phyloP scores from a whole-genome alignment of 352 stramenopile species.

The Globisporangium polare region DNA sequence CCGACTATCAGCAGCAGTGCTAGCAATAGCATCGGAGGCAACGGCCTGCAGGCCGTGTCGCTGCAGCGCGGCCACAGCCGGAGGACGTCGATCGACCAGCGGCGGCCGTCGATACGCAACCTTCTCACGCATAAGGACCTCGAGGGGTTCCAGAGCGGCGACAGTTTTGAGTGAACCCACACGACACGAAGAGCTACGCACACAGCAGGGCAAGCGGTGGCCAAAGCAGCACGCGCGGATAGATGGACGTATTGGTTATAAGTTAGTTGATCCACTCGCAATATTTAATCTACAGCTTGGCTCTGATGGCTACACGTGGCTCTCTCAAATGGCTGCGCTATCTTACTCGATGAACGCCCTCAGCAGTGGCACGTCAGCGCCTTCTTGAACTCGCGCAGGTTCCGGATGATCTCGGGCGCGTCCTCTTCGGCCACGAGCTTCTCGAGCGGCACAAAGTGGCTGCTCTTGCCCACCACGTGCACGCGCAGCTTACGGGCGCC shows the following conservation, averaged over 20 bases:
- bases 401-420: slow-evolving; percentile 49
- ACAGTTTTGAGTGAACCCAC: slow-evolving; percentile 22
- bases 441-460: slow-evolving; percentile 58
- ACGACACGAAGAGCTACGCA: not conserved
- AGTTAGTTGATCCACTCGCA: not conserved
- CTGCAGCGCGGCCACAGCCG: not conserved
- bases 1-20: no score
- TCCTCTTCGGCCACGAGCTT: slow-evolving; percentile 43
- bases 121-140: slow-evolving; percentile 60
- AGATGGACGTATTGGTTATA: not conserved
- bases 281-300: slow-evolving; percentile 3
- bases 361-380: slow-evolving; percentile 51
- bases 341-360: not conserved
- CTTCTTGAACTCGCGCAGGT: slow-evolving; percentile 58
- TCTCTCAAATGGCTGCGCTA: not conserved
- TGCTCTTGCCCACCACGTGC: slow-evolving; percentile 68
- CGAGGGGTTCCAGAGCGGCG: slow-evolving; percentile 47
- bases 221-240: not conserved
- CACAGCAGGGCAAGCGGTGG: not conserved
- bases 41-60: not conserved
- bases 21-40: not conserved
- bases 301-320: not conserved
- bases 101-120: slow-evolving; percentile 47
- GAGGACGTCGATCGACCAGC: slow-evolving; percentile 14
- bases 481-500: slow-evolving; percentile 56